Conservation (phyloP, 2,329 filamentous ascomycete genomes). For the Atkinsonella hypoxylon region DNA sequence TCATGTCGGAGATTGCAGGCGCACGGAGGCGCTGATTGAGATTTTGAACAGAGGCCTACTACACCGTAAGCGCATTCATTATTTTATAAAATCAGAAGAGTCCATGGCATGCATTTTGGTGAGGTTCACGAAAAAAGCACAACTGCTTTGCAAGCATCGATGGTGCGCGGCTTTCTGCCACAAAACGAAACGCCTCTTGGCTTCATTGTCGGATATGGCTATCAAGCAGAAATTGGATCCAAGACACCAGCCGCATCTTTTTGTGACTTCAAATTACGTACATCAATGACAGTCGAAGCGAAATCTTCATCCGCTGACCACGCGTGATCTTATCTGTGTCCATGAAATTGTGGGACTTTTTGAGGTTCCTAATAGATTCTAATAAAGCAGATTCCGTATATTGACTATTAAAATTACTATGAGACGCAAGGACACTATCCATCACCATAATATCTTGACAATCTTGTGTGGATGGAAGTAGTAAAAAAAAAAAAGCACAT, state of each 20-base stretch:
- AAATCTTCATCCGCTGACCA: neutral
- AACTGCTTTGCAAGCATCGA: constrained; percentile 24
- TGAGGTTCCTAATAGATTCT: no score
- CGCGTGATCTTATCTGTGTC: neutral
- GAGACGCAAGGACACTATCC: neutral
- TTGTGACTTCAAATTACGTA: neutral
- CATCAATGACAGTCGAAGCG: constrained; percentile 2
- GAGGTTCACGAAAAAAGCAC: constrained; percentile 7
- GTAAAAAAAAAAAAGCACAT: neutral
- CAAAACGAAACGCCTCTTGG: constrained; percentile 15
- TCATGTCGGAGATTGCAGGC: constrained; percentile 3
- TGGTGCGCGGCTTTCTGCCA: constrained; percentile 17
- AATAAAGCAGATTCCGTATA: no score
- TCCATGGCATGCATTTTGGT: constrained; percentile 5
- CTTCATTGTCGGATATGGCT: constrained; percentile 15
- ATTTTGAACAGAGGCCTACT: neutral
- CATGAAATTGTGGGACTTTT: neutral
- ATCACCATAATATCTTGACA: neutral
- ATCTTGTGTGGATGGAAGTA: neutral
- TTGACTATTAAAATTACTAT: no score
- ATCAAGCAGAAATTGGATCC: constrained; percentile 18
- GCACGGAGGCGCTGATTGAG: constrained; percentile 2
- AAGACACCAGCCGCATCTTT: constrained; percentile 12
- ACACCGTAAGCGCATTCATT: neutral
- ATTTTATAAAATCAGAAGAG: neutral